Conservation (phyloP, 768 basidiomycete genomes). For the Boletellus sp. region DNA sequence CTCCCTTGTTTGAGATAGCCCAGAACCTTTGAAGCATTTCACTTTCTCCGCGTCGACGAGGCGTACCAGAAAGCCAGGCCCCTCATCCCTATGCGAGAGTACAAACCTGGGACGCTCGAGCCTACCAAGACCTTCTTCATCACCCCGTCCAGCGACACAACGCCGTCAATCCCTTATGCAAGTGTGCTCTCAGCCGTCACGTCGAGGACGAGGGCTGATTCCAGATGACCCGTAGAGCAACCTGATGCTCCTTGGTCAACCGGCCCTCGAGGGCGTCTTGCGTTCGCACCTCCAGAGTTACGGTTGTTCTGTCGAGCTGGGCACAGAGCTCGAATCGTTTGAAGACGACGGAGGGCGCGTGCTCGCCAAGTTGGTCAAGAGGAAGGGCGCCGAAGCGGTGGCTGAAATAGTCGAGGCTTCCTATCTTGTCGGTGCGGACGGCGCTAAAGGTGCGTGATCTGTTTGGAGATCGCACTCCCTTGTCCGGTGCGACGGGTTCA, state of each 20-base stretch:
- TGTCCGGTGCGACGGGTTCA: no score
- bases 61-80: conserved; percentile 30
- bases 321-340: conserved; percentile 44
- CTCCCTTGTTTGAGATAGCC: conserved; percentile 8
- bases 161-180: conserved; percentile 27
- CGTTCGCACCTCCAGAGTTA: conserved; percentile 18
- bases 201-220: neutral
- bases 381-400: conserved; percentile 17
- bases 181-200: neutral
- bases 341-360: conserved; percentile 36
- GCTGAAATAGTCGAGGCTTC: conserved; percentile 27
- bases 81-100: conserved; percentile 30
- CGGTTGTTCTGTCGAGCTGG: conserved; percentile 36
- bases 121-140: conserved; percentile 8
- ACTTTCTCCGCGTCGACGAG: conserved; percentile 37
- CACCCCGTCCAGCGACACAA: conserved; percentile 14
- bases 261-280: conserved; percentile 29
- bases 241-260: conserved; percentile 24
- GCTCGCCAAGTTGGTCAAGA: conserved; percentile 33
- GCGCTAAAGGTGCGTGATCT: conserved; percentile 28
- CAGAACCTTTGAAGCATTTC: conserved; percentile 42
- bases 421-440: conserved; percentile 43
- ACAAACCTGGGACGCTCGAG: conserved; percentile 28
- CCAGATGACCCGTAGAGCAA: conserved; percentile 4
- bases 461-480: neutral